These are phyloP conservation scores for Coccomyxa sp. DNA, from an alignment of 139 green algal genomes.

Conservation along the genomic window DNA sequence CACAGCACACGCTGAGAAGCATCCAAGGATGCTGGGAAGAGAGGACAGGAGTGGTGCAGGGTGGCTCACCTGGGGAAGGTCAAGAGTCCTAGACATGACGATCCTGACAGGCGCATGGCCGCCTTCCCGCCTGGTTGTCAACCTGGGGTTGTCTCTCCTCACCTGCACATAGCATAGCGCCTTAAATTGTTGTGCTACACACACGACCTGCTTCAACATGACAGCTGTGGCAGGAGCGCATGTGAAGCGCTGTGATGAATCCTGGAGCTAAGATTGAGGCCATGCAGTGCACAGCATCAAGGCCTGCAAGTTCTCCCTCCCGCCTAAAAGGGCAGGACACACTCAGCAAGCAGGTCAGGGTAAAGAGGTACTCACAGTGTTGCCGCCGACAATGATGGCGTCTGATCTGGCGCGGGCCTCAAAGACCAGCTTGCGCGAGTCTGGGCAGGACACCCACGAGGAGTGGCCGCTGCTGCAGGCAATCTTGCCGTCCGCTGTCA, in stretches of 20 bases:
- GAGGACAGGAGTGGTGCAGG: neutral
- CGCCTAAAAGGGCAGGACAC: too few relatives aligned
- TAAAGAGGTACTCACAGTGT: slow-evolving; percentile 57
- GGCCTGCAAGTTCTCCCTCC: too few relatives aligned
- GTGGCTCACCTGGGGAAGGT: slow-evolving; percentile 75
- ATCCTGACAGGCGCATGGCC: slow-evolving; percentile 86
- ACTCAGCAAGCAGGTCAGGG: neutral
- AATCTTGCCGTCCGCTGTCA: slow-evolving; percentile 99
- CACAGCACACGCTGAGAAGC: neutral
- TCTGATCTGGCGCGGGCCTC: slow-evolving; percentile 70
- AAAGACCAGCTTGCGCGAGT: slow-evolving; percentile 75
- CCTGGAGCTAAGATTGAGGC: too few relatives aligned
- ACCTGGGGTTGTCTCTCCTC: slow-evolving; percentile 88
- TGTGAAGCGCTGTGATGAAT: too few relatives aligned
- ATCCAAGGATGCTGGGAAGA: neutral
- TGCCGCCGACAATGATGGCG: slow-evolving; percentile 92
- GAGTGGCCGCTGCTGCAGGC: slow-evolving; percentile 84
- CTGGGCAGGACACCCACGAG: slow-evolving; percentile 85
- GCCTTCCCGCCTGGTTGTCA: slow-evolving; percentile 86
- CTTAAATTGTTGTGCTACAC: neutral
- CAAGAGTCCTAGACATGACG: slow-evolving; percentile 89
- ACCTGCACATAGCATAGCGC: slow-evolving; percentile 23
- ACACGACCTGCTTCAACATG: neutral
- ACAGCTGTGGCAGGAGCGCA: too few relatives aligned
- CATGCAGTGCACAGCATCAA: too few relatives aligned